Base-by-base conservation (phyloP, 108 stramenopile species). In the Skeletonema tropicum region DNA sequence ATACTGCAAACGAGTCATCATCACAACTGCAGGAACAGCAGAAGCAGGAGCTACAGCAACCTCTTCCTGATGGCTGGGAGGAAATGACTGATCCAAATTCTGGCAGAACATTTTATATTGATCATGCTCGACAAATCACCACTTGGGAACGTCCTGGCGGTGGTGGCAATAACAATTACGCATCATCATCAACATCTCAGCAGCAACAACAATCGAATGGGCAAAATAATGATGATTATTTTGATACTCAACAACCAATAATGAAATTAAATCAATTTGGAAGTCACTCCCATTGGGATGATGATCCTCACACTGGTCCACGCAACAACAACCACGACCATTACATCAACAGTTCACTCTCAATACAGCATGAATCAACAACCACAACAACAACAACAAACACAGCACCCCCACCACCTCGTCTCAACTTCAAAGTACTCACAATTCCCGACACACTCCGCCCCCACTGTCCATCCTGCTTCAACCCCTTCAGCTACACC, bases 1-100 rank as follows among this genome's bases (percentile, higher is more conserved):
- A n/a, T 41, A 25, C 1, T 29, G 26, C 26, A 29, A 29, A 29
- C 26, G 26, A 29, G 1, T 2, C 26, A 1, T 29, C 26, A 29
- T n/a, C n/a, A n/a, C n/a, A n/a, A n/a, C n/a, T n/a, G n/a, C n/a
- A n/a, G n/a, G n/a, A n/a, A n/a, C n/a, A n/a, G n/a, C 26, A 29
- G 35, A 5, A 8, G 35, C 35, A 58, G 61, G 14, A 63, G 32
- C 15, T 33, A 26, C 30, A 26, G 10, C 30, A 55, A 3, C 68
- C 52, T 38, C 83, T 97, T 7, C 94, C 96, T 19, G 64, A 85
- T 12, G 92, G 92, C 46, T 97, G 96, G 96, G 94, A 97, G 75
- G 85, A 87, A 48, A 87, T 90, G 80, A 70, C 68, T 41, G 93
- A 94, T 78, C 86, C 89, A 6, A 77, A 83, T 6, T 83, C 94